Evolutionary conservation across 257 asterid species (phyloP), one percentile per base, ranked within the genome.

Genomic region (Fraxinus pennsylvanica): DNA sequence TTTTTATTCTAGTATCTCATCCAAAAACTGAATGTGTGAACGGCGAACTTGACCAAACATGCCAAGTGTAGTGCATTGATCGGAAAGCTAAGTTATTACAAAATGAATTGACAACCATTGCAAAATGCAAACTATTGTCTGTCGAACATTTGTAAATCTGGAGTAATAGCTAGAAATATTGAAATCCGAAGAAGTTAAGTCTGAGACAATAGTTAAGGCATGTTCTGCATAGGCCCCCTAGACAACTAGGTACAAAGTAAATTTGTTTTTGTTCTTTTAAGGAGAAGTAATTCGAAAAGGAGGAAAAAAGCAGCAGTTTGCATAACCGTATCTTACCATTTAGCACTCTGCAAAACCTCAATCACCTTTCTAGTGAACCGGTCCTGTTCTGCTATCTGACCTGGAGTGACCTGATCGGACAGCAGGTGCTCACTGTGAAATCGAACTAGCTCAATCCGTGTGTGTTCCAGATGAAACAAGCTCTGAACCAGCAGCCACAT

Each of bases 381-480:
- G 77, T 25, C 68, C 52, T 25, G 8, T 35, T 59, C 9, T 15
- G 36, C 30, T 52, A 25, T n/a, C 73, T 2, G 45, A 71, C 41
- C 70, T 50, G 19, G 66, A 71, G 81, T 47, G 14, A 39, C 59
- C 71, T 4, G 72, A 57, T 25, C 10, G 19, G 72, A 35, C 33
- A 32, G 36, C 54, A 35, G n/a, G 50, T 3, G 71, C 33, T 15
- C 22, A n/a, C 33, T 67, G 38, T 66, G 41, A 71, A 50, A 68
- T 15, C 8, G 32, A 71, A 57, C 68, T 50, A 38, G n/a, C 69
- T 32, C 67, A 82, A 61, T 61, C 76, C 1, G 57, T 4, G 57
- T 36, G 52, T 36, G 79, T 36, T 27, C 73, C 77, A 27, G 79
- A 54, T 22, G 74, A 35, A 75, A 76, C 36, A 52, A 63, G 72